Evolutionary conservation across 2,329 filamentous ascomycete species (phyloP).

Genomic region (Penicillium sp.): DNA sequence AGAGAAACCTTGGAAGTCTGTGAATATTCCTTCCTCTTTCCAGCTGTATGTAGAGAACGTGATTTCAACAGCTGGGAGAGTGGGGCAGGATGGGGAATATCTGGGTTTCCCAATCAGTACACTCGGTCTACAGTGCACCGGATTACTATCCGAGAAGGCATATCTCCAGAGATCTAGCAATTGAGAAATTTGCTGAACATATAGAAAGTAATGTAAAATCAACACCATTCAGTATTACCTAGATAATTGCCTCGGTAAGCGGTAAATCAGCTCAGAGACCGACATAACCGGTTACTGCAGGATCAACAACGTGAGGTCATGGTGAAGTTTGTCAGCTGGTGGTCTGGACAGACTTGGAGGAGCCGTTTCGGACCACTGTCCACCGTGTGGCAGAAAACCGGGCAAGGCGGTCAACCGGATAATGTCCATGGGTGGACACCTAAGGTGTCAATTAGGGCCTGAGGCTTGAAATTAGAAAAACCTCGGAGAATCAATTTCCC

Average conservation of each 20-base stretch:
- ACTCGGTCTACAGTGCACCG: slow-evolving; percentile 28
- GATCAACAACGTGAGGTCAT: slow-evolving; percentile 17
- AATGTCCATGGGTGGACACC: slow-evolving; percentile 3
- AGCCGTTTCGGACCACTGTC: slow-evolving; percentile 29
- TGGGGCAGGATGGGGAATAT: slow-evolving; percentile 23
- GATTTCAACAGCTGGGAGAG: slow-evolving; percentile 21
- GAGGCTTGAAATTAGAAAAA: not conserved
- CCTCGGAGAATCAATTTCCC: not conserved
- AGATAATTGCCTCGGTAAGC: not conserved
- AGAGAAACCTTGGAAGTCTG: not conserved
- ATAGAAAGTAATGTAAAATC: not conserved
- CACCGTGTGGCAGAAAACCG: slow-evolving; percentile 23
- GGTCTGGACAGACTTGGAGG: slow-evolving; percentile 6
- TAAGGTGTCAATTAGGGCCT: not conserved
- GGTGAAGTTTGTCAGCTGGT: slow-evolving; percentile 20
- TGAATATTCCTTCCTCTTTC: not conserved
- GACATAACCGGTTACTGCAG: not conserved
- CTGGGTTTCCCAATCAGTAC: slow-evolving; percentile 32
- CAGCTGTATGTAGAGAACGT: not conserved
- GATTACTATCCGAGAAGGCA: slow-evolving; percentile 2
- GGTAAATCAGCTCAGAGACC: slow-evolving; percentile 3
- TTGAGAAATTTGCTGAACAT: not conserved
- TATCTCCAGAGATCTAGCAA: not conserved
- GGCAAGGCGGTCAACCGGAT: slow-evolving; percentile 7
- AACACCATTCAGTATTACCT: not conserved